Conservation (phyloP, 371 early-diverging fungal species). For the Nematocida major region DNA sequence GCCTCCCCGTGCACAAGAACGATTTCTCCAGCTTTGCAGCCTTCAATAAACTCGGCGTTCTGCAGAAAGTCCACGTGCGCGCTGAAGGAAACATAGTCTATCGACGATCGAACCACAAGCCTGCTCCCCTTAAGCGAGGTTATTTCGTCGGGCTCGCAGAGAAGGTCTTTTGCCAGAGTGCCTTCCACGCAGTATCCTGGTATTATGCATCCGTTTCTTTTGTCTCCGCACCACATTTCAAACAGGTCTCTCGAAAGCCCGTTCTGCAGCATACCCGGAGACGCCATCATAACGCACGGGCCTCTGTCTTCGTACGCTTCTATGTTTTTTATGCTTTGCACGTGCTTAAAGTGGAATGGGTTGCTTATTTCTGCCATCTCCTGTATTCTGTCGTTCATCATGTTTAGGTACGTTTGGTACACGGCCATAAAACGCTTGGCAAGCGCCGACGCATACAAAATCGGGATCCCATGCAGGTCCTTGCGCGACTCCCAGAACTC, state of each 20-base stretch:
- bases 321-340: constrained; percentile 75
- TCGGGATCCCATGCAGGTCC: constrained; percentile 79
- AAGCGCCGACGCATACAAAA: constrained; percentile 90
- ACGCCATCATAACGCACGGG: constrained; percentile 98
- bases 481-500: constrained; percentile 94
- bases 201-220: constrained; percentile 85
- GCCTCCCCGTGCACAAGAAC: constrained; percentile 97
- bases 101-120: constrained; percentile 78
- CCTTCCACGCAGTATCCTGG: constrained; percentile 98
- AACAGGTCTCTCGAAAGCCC: constrained; percentile 91
- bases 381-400: constrained; percentile 94
- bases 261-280: constrained; percentile 98
- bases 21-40: constrained; percentile 82
- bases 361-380: constrained; percentile 80
- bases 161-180: constrained; percentile 86
- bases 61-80: constrained; percentile 98
- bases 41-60: constrained; percentile 93
- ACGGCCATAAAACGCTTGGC: constrained; percentile 96
- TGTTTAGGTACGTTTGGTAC: constrained; percentile 95
- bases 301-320: constrained; percentile 87
- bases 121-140: constrained; percentile 74
- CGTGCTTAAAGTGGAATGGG: constrained; percentile 93
- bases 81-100: constrained; percentile 94
- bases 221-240: constrained; percentile 91
- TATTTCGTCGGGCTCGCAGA: constrained; percentile 86